Base-by-base conservation (phyloP, 352 stramenopile species). In the Phytophthora pluvialis region DNA sequence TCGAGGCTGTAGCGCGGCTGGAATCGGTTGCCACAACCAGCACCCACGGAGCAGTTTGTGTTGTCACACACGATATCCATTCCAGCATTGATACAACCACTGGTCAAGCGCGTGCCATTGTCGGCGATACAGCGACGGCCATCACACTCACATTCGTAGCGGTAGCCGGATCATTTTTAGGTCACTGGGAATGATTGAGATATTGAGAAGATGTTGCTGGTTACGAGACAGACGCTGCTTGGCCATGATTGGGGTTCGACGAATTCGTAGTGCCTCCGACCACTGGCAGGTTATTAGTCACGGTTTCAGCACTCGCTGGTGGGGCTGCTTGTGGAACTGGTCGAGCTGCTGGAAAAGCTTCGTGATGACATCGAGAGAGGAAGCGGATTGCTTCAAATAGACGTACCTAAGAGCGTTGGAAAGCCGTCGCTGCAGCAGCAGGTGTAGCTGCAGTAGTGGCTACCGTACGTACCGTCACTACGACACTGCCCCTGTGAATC, bases 181-280 rank as follows among this genome's bases (percentile, higher is more conserved):
- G 42, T 28, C 1, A 15, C 15, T 11, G 36, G 50, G 5, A 48
- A 58, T 31, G 35, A 36, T 12, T 39, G 38, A 11, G 25, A 39
- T 5, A n/a, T 15, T 6, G n/a, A 18, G 50, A 39, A 58, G 7
- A 40, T 21, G 36, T 48, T 58, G 39, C 29, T 26, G 26, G 35
- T 33, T 21, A 48, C 3, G 15, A 39, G 39, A 12, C 0, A 59
- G 16, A 59, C 21, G 9, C 15, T 21, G 29, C 3, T 46, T 13
- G 40, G 52, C 16, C 52, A 60, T 1, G n/a, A 10, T 16, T 35
- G 39, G 2, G 12, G 52, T 5, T 60, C 31, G 6, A 35, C 18
- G 13, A 60, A 60, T 25, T 60, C 52, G 52, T 51, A 42, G 29
- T 45, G 4, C 40, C 28, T 5, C 36, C 51, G 6, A 49, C 38